These are phyloP conservation scores for Coemansia biformis DNA, from an alignment of 192 early-diverging fungal genomes.

Conservation along the genomic window DNA sequence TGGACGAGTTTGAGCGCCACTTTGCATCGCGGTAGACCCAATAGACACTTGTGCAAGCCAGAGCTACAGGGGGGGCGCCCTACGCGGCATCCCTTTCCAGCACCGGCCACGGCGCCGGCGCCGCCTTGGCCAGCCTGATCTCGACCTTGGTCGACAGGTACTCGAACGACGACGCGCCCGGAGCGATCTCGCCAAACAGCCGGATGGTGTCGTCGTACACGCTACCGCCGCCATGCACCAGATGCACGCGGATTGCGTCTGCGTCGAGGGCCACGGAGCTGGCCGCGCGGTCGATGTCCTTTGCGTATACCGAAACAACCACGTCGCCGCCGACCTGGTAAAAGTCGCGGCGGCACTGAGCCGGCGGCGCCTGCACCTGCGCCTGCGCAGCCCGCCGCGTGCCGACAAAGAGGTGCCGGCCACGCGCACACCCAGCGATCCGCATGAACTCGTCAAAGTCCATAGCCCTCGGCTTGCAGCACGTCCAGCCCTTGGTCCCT, in stretches of 20 bases:
- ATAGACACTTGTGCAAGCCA: too few species aligned
- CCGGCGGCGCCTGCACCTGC: slow-evolving; percentile 8
- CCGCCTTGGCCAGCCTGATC: slow-evolving; percentile 66
- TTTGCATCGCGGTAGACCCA: slow-evolving; percentile 10
- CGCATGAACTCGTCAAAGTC: slow-evolving; percentile 99
- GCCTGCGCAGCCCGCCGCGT: slow-evolving; percentile 16
- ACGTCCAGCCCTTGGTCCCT: slow-evolving; percentile 96
- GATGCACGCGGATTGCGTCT: slow-evolving; percentile 62
- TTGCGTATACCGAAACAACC: slow-evolving; percentile 88
- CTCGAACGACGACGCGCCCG: slow-evolving; percentile 58
- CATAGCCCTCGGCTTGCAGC: slow-evolving; percentile 89
- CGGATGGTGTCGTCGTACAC: slow-evolving; percentile 62
- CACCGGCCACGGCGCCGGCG: slow-evolving; percentile 24
- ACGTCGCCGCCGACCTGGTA: slow-evolving; percentile 86
- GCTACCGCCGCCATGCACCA: slow-evolving; percentile 74
- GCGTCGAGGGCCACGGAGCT: slow-evolving; percentile 67
- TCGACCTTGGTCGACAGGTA: slow-evolving; percentile 75
- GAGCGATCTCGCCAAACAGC: slow-evolving; percentile 71
- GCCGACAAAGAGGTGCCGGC: slow-evolving; percentile 87
- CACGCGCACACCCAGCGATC: slow-evolving; percentile 87
- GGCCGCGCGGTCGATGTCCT: slow-evolving; percentile 70
- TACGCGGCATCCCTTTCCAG: too few species aligned
- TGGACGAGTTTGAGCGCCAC: slow-evolving; percentile 33
- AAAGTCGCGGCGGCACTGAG: slow-evolving; percentile 80
- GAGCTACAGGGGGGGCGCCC: too few species aligned